These are phyloP conservation scores for Tolypocladium amazonense DNA, from an alignment of 2,329 filamentous ascomycete genomes.

Conservation along the genomic window DNA sequence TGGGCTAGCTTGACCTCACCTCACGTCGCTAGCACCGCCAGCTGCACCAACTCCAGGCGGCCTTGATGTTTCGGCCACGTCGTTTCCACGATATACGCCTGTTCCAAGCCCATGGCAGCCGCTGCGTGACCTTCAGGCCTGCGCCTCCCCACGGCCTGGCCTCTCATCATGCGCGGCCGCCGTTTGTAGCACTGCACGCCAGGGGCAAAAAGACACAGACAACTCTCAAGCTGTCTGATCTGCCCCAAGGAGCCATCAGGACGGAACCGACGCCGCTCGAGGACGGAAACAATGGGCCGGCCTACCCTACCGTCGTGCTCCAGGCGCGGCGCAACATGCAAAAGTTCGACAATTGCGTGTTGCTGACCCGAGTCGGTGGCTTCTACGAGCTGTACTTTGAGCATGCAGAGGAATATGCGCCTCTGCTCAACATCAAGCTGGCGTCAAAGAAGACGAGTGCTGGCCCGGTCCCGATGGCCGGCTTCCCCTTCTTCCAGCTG, in stretches of 20 bases:
- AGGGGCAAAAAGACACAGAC: conserved; percentile 46
- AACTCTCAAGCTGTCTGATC: conserved; percentile 42
- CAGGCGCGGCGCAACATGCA: conserved; percentile 84
- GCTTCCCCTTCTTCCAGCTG: conserved; percentile 87
- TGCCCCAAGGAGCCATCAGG: conserved; percentile 41
- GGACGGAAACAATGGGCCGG: conserved; percentile 33
- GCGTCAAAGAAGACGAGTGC: conserved; percentile 69
- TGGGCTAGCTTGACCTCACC: not conserved
- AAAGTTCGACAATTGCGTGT: conserved; percentile 80
- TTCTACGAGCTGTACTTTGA: conserved; percentile 99
- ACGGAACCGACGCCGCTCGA: conserved; percentile 13
- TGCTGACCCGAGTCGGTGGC: conserved; percentile 84
- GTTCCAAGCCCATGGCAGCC: not conserved
- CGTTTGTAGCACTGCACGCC: conserved; percentile 8
- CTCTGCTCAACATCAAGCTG: conserved; percentile 79
- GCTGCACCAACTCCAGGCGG: not conserved
- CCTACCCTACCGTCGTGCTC: conserved; percentile 79
- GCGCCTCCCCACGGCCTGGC: not conserved
- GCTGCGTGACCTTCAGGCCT: not conserved
- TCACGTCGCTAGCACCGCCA: not conserved
- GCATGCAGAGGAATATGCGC: conserved; percentile 82
- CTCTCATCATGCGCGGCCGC: conserved; percentile 5
- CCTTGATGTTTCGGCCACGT: conserved; percentile 9
- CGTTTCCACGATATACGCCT: conserved; percentile 1
- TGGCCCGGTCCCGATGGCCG: conserved; percentile 80